Evolutionary conservation across 2,329 filamentous ascomycete genomes (phyloP), one percentile per base, ranked within the genome.

Genomic region (Fusarium robinianum): DNA sequence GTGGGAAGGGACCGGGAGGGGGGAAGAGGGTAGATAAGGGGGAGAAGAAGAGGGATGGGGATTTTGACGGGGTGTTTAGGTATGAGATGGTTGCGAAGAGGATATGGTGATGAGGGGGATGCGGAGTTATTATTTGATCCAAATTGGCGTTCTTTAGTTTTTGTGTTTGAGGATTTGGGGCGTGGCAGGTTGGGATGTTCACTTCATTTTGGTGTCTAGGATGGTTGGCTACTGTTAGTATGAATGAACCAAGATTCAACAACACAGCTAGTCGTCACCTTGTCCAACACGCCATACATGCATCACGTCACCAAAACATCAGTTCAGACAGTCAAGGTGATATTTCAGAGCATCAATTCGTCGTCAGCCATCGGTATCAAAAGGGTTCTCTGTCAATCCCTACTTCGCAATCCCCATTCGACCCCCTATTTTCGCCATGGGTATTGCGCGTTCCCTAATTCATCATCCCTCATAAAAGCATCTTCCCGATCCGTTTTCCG

Each of bases 41-140:
- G 49, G 71, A 76, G 23, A 72, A 72, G 38, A 77, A 77, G 41
- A 78, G 80, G 38, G 54, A 53, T 2, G 63, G 66, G 4, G 71
- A 73, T 80, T 65, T 81, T 82, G 68, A 87, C 77, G 62, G 82
- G 72, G 65, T 89, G 83, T 51, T 82, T 77, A 78, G 94, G 60
- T 99, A 96, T 72, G 90, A 90, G 64, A 96, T 97, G 94, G 85
- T 90, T 59, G 89, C 90, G 1, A 97, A 96, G 77, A 80, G 94
- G 65, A 99, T 99, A 60, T 99, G 94, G 94, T 97, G 18, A 55
- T 38, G 11, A 17, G n/a, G n/a, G n/a, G 69, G 55, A 46, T 26
- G 48, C 45, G 33, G 16, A 6, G 45, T 19, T n/a, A 19, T 16
- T 32, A 14, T 26, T 35, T 19, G 4, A 9, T 23, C 31, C 8